Percentiles rank a stretch among this genome's conserved stretches.
phyloP scores from a whole-genome alignment of 768 basidiomycete genomes.

The Xerocomellus dryophilus region DNA sequence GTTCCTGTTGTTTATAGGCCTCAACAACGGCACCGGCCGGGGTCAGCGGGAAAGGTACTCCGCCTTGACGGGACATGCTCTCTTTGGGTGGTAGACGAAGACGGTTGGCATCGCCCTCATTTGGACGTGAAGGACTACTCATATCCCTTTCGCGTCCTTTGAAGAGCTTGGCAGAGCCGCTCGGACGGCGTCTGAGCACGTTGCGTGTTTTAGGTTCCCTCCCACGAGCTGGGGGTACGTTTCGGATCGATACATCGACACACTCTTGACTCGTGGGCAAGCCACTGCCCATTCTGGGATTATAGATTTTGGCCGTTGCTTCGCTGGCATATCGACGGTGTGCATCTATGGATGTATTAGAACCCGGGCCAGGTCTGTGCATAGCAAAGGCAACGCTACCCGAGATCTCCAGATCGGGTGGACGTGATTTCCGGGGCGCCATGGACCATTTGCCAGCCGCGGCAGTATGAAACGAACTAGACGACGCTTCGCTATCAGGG shows the following conservation, averaged over 20 bases:
- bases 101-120: background rate
- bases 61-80: background rate
- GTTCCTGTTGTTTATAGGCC: conserved; percentile 47
- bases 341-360: conserved; percentile 3
- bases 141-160: conserved; percentile 15
- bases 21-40: conserved; percentile 46
- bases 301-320: conserved; percentile 4
- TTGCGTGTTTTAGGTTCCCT: conserved; percentile 27
- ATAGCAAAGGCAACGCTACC: conserved; percentile 2
- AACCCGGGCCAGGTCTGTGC: background rate
- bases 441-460: conserved; percentile 10
- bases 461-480: conserved; percentile 9
- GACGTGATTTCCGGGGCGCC: conserved; percentile 22
- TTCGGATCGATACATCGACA: conserved; percentile 5
- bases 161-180: conserved; percentile 23
- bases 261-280: conserved; percentile 14
- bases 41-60: conserved; percentile 30
- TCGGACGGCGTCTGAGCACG: conserved; percentile 32
- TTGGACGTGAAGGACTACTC: conserved; percentile 4
- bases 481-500: conserved; percentile 11
- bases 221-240: background rate
- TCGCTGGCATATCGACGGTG: conserved; percentile 25
- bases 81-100: background rate
- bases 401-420: conserved; percentile 24
- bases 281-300: background rate